Percentiles rank a stretch among this genome's conserved stretches.
phyloP scores from a whole-genome alignment of 257 asterid genomes.

The Capsicum baccatum region DNA sequence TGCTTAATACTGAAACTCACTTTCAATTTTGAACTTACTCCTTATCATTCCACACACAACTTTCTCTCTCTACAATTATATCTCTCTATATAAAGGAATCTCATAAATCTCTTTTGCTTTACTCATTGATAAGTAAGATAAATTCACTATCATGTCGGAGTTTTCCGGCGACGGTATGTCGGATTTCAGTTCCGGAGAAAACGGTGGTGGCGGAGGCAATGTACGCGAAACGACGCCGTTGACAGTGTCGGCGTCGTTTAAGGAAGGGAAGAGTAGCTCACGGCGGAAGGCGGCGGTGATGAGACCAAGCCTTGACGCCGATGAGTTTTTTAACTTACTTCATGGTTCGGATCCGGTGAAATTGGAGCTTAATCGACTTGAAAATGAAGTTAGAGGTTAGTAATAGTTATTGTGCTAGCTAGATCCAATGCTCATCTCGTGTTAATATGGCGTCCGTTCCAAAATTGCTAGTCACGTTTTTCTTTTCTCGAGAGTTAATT shows the following conservation, averaged over 20 bases:
- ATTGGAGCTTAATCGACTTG: slow-evolving; percentile 98
- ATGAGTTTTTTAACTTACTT: slow-evolving; percentile 85
- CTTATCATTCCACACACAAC: not conserved
- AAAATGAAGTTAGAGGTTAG: slow-evolving; percentile 98
- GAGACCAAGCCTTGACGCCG: slow-evolving; percentile 93
- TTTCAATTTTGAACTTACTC: not conserved
- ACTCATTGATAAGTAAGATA: not conserved
- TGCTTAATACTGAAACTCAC: not conserved
- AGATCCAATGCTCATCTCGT: slow-evolving; percentile 72
- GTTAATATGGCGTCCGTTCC: slow-evolving; percentile 3
- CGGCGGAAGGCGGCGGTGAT: slow-evolving; percentile 80
- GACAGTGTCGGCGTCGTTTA: slow-evolving; percentile 76
- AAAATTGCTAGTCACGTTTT: too few species aligned
- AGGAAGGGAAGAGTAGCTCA: slow-evolving; percentile 57
- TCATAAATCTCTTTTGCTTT: not conserved
- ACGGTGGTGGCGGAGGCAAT: slow-evolving; percentile 51
- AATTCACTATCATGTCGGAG: slow-evolving; percentile 60
- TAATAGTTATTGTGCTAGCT: slow-evolving; percentile 54
- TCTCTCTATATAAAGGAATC: not conserved
- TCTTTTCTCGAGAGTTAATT: too few species aligned
- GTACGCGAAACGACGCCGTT: slow-evolving; percentile 61
- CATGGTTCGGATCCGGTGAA: slow-evolving; percentile 99
- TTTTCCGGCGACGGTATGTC: slow-evolving; percentile 65
- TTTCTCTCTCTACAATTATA: slow-evolving; percentile 22
- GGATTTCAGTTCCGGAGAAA: slow-evolving; percentile 59